Conservation (phyloP, 2,329 filamentous ascomycete genomes). For the Arthrobotrys megalospora region DNA sequence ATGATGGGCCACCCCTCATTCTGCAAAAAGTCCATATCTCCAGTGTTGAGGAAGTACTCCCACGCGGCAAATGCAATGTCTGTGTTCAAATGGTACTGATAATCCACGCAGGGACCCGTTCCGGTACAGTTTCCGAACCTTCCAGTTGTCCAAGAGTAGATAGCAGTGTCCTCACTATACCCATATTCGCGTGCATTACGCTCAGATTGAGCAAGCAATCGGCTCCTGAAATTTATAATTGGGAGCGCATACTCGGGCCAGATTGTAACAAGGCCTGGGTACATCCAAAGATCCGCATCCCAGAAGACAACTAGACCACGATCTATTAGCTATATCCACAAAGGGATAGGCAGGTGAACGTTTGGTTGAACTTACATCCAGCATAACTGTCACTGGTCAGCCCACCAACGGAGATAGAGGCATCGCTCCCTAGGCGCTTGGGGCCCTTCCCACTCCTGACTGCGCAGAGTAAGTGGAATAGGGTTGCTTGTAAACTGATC, state of each 20-base stretch:
- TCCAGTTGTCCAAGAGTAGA: constrained; percentile 79
- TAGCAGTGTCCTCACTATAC: constrained; percentile 67
- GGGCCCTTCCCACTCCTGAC: constrained; percentile 69
- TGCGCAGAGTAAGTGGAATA: constrained; percentile 74
- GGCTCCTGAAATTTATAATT: constrained; percentile 76
- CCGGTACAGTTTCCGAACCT: constrained; percentile 79
- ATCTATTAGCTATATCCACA: constrained; percentile 4
- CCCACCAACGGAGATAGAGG: constrained; percentile 79
- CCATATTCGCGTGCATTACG: constrained; percentile 75
- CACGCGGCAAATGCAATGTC: constrained; percentile 77
- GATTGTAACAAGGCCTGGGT: constrained; percentile 76
- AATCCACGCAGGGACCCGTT: constrained; percentile 77
- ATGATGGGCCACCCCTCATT: constrained; percentile 66
- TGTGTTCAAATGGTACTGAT: constrained; percentile 80
- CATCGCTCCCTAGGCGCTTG: constrained; percentile 72
- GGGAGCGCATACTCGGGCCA: constrained; percentile 76
- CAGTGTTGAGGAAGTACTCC: constrained; percentile 75
- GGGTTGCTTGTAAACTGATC: constrained; percentile 72
- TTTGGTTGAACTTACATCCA: constrained; percentile 67
- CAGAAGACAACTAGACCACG: constrained; percentile 71
- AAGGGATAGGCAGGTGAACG: not conserved
- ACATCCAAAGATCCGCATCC: constrained; percentile 79
- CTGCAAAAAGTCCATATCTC: constrained; percentile 73
- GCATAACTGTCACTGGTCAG: constrained; percentile 78
- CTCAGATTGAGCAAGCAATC: constrained; percentile 74